Evolutionary conservation across 108 stramenopile genomes (phyloP).

Genomic region (Cyclotella sp.): DNA sequence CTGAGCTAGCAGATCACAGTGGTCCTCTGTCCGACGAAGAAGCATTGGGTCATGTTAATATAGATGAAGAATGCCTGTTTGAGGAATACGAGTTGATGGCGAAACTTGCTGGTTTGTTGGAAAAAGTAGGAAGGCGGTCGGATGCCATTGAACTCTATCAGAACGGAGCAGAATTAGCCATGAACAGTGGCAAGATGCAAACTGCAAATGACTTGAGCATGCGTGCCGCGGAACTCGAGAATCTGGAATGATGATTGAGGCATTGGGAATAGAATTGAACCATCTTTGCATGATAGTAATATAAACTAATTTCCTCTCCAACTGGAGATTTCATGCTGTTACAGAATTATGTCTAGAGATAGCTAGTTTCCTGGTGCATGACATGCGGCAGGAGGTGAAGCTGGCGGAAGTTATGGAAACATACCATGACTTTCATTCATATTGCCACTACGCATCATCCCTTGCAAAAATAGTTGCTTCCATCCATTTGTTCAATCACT

Average conservation of each 20-base stretch:
- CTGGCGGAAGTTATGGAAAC: no score
- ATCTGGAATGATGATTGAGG: not conserved
- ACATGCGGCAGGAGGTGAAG: no score
- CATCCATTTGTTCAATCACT: not conserved
- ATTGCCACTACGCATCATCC: no score
- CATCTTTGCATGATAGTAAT: no score
- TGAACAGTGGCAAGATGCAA: constrained; percentile 72
- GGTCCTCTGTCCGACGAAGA: constrained; percentile 66
- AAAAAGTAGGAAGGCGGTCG: constrained; percentile 38
- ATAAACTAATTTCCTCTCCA: no score
- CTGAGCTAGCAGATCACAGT: constrained; percentile 38
- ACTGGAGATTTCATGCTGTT: no score
- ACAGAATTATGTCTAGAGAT: no score
- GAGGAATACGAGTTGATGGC: constrained; percentile 66
- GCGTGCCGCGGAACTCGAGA: constrained; percentile 63
- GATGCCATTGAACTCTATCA: constrained; percentile 59
- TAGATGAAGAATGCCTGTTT: constrained; percentile 62
- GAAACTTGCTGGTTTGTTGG: constrained; percentile 70
- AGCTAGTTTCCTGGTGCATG: no score
- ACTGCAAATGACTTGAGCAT: constrained; percentile 76
- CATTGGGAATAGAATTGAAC: no score
- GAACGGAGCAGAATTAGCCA: constrained; percentile 67
- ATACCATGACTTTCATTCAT: no score
- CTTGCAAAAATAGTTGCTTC: no score
- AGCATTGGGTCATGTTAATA: constrained; percentile 60